A percentile compares a stretch with the other conserved stretches of the same genome.
These are phyloP conservation scores for Boeremia lycopersici DNA, from an alignment of 2,329 filamentous ascomycete species.

Conservation along the genomic window DNA sequence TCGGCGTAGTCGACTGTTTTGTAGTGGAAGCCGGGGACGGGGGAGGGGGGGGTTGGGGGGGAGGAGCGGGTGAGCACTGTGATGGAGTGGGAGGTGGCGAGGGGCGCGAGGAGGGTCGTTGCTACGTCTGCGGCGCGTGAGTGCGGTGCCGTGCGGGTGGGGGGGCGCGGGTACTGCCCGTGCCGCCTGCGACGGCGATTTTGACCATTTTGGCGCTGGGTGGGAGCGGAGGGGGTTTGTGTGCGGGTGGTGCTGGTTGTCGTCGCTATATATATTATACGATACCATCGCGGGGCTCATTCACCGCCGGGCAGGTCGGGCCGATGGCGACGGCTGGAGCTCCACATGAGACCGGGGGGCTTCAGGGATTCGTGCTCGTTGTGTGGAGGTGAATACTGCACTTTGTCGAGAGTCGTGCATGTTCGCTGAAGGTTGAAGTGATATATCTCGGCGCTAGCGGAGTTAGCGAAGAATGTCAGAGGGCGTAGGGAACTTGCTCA, in stretches of 20 bases:
- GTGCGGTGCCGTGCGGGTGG: neutral
- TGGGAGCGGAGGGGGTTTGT: no score
- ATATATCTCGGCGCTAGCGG: conserved; percentile 1
- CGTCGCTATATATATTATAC: no score
- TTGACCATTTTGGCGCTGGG: conserved; percentile 44
- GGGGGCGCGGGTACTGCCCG: conserved; percentile 33
- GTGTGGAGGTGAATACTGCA: neutral
- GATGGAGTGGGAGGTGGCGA: conserved; percentile 58
- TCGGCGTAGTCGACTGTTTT: conserved; percentile 54
- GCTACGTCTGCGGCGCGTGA: conserved; percentile 54
- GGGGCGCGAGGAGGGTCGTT: conserved; percentile 60
- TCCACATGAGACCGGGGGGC: conserved; percentile 4
- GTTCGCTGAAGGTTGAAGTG: neutral
- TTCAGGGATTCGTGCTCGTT: neutral
- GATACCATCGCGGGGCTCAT: neutral
- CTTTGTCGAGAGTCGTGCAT: neutral
- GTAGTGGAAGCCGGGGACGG: conserved; percentile 47
- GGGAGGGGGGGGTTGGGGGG: conserved; percentile 7
- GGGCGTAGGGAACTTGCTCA: neutral
- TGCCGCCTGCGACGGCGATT: conserved; percentile 45
- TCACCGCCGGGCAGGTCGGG: conserved; percentile 13
- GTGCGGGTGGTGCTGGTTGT: no score
- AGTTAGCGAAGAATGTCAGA: neutral
- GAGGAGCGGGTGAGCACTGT: conserved; percentile 58
- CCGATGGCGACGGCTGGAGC: conserved; percentile 2